These are phyloP conservation scores for Geotrichum restrictum DNA, from an alignment of 1,139 yeast species.

Conservation along the genomic window DNA sequence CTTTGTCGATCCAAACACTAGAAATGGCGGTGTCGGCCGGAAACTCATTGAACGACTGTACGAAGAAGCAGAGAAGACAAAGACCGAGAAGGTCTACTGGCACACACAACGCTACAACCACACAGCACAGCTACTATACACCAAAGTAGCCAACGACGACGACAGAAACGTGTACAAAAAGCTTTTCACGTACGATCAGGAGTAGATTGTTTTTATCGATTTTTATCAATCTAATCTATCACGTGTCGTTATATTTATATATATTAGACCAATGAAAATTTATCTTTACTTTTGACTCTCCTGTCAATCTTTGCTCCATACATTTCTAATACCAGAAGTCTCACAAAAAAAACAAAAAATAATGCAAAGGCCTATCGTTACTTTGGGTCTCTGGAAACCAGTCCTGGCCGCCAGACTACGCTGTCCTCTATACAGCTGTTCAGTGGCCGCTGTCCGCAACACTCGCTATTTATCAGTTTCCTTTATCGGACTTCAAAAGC, in stretches of 20 bases:
- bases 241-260: too few relatives aligned
- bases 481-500: neutral
- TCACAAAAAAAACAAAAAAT: too few relatives aligned
- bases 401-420: neutral
- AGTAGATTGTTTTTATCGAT: neutral
- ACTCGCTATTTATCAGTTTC: neutral
- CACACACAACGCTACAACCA: conserved; percentile 53
- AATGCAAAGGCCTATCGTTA: neutral
- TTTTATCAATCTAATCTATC: conserved; percentile 3
- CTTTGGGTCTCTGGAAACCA: neutral
- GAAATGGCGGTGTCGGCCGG: conserved; percentile 52
- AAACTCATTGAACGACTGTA: conserved; percentile 50
- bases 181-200: neutral
- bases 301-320: too few relatives aligned
- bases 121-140: conserved; percentile 55
- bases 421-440: neutral
- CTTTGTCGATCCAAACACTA: conserved; percentile 35
- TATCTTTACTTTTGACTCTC: too few relatives aligned
- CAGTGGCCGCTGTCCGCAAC: neutral
- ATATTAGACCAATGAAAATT: too few relatives aligned
- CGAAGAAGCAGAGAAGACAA: conserved; percentile 46
- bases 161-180: conserved; percentile 35
- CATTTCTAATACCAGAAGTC: too few relatives aligned
- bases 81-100: conserved; percentile 51
- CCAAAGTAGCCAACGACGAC: conserved; percentile 49